phyloP scores from a whole-genome alignment of 352 stramenopile species.

The Globisporangium okanoganense region DNA sequence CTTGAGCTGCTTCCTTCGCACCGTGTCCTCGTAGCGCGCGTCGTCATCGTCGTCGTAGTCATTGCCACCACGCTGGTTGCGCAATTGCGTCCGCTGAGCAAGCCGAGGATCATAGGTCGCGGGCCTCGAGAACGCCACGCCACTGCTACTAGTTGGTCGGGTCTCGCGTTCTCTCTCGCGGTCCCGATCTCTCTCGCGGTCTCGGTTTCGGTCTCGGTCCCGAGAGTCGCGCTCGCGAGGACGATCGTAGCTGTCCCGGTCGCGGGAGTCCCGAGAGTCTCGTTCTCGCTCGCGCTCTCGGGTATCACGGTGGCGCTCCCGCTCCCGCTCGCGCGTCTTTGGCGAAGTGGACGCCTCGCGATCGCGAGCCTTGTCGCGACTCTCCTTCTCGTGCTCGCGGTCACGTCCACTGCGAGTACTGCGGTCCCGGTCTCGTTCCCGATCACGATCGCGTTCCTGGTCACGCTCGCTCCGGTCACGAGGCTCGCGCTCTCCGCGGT shows the following conservation, averaged over 20 bases:
- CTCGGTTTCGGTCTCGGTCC: conserved; percentile 19
- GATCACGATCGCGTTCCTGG: conserved; percentile 13
- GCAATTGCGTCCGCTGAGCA: conserved; percentile 48
- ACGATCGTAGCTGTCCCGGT: conserved; percentile 22
- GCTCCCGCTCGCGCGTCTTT: conserved; percentile 19
- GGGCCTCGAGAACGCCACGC: conserved; percentile 69
- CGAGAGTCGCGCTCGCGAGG: conserved; percentile 19
- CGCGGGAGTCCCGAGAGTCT: conserved; percentile 8
- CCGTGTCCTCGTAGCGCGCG: conserved; percentile 30
- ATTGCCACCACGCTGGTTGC: conserved; percentile 17
- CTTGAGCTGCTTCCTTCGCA: conserved; percentile 65
- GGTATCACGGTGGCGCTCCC: conserved; percentile 24
- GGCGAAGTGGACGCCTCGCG: conserved; percentile 17
- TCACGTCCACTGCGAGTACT: conserved; percentile 9
- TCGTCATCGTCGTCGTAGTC: conserved; percentile 45
- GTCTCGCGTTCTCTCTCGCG: conserved; percentile 25
- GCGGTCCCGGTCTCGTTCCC: neutral
- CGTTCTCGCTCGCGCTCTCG: conserved; percentile 21
- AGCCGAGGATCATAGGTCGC: conserved; percentile 80
- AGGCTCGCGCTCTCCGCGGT: conserved; percentile 17
- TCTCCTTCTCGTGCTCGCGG: conserved; percentile 7
- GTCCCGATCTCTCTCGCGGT: conserved; percentile 28
- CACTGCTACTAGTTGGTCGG: neutral
- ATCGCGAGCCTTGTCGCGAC: conserved; percentile 25
- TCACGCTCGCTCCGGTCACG: conserved; percentile 6